Evolutionary conservation across 371 early-diverging fungal genomes (phyloP).

Genomic region (Conidiobolus incongruus): DNA sequence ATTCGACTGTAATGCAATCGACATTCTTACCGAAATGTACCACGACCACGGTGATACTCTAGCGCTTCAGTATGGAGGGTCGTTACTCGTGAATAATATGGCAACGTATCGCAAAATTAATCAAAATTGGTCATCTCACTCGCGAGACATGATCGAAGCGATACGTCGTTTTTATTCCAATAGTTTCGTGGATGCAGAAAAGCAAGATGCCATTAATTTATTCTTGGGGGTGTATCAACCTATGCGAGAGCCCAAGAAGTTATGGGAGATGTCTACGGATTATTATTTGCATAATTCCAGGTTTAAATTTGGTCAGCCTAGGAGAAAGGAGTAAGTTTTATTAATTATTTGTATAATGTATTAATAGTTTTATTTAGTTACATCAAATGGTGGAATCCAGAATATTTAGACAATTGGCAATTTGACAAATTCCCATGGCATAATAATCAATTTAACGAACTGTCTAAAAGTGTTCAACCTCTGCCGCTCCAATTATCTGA

Average conservation of each 20-base stretch:
- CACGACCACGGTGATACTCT: constrained; percentile 97
- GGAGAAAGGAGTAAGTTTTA: constrained; percentile 6
- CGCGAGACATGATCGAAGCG: constrained; percentile 87
- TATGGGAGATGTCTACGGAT: constrained; percentile 74
- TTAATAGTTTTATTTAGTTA: constrained; percentile 14
- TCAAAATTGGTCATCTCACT: constrained; percentile 73
- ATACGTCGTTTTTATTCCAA: constrained; percentile 81
- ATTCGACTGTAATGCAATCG: constrained; percentile 80
- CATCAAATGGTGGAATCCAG: constrained; percentile 30
- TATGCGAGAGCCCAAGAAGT: constrained; percentile 23
- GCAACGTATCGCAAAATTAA: constrained; percentile 87
- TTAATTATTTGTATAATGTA: not conserved
- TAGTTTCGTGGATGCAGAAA: constrained; percentile 88
- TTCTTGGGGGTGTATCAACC: constrained; percentile 63
- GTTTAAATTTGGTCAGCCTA: constrained; percentile 18
- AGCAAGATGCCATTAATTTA: constrained; percentile 85
- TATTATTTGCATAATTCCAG: constrained; percentile 55
- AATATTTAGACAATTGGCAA: constrained; percentile 9
- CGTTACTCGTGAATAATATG: constrained; percentile 93
- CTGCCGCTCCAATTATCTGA: constrained; percentile 8
- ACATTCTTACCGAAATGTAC: constrained; percentile 91
- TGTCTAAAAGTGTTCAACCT: not conserved
- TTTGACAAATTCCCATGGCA: not conserved
- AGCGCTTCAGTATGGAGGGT: constrained; percentile 97
- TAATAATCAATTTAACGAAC: not conserved